A percentile compares a stretch with the other conserved stretches of the same genome.
Evolutionary conservation across 2,329 filamentous ascomycete genomes (phyloP).

Genomic region (Fusarium sp.): DNA sequence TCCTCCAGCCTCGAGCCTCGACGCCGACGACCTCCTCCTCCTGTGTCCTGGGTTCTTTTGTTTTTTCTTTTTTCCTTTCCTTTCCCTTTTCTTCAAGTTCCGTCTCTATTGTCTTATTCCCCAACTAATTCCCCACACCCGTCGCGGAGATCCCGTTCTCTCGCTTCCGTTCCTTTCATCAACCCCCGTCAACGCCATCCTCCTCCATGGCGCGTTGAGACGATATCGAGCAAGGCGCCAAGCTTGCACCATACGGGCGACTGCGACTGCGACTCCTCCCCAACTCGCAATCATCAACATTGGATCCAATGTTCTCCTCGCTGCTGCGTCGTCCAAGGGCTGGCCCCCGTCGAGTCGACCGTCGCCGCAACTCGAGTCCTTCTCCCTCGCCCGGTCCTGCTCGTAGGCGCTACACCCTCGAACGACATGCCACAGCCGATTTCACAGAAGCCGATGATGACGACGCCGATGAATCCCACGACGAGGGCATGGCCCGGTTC

Average conservation of each 20-base stretch:
- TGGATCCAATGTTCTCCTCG: slow-evolving; percentile 52
- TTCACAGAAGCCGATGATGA: slow-evolving; percentile 74
- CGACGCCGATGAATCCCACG: slow-evolving; percentile 56
- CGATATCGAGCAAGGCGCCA: slow-evolving; percentile 42
- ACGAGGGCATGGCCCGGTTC: slow-evolving; percentile 47
- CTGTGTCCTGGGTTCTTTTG: slow-evolving; percentile 19
- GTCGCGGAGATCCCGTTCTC: slow-evolving; percentile 31
- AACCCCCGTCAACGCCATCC: slow-evolving; percentile 23
- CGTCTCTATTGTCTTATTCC: slow-evolving; percentile 18
- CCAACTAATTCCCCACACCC: slow-evolving; percentile 24
- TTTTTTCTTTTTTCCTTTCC: slow-evolving; percentile 11
- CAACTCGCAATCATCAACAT: slow-evolving; percentile 29
- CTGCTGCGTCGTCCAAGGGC: slow-evolving; percentile 51
- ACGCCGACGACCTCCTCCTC: slow-evolving; percentile 37
- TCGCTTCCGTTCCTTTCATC: slow-evolving; percentile 38
- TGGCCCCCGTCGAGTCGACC: slow-evolving; percentile 50
- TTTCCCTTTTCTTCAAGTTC: not conserved
- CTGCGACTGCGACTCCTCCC: slow-evolving; percentile 15
- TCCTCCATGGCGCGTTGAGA: slow-evolving; percentile 45
- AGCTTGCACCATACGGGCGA: slow-evolving; percentile 35
- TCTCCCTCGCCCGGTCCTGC: slow-evolving; percentile 50
- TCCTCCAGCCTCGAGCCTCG: slow-evolving; percentile 37
- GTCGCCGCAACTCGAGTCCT: slow-evolving; percentile 44
- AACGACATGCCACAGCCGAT: slow-evolving; percentile 70
- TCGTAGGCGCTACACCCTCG: slow-evolving; percentile 44